These are phyloP conservation scores for Lactarius quietus DNA, from an alignment of 768 basidiomycete genomes.

Conservation along the genomic window DNA sequence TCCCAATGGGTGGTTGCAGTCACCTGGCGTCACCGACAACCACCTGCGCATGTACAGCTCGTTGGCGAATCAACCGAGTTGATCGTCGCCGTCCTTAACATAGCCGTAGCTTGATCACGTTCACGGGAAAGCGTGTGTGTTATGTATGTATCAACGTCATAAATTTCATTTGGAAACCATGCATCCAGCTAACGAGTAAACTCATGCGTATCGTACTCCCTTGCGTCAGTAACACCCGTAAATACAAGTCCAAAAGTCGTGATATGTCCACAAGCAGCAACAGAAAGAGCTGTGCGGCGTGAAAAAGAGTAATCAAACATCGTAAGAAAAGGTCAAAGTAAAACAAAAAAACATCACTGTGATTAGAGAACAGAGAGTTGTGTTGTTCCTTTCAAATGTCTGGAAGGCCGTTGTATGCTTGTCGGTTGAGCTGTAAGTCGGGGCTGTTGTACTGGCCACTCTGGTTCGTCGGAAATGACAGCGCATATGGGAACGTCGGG, in stretches of 20 bases:
- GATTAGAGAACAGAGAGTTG: too few species aligned
- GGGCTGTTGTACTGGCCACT: constrained; percentile 1
- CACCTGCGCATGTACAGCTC: neutral
- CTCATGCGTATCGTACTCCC: neutral
- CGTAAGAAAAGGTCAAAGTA: neutral
- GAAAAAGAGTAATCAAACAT: neutral
- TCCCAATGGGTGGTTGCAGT: constrained; percentile 23
- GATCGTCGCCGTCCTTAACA: neutral
- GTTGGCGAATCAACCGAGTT: neutral
- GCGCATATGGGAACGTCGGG: constrained; percentile 8
- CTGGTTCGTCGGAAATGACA: constrained; percentile 12
- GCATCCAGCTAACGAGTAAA: neutral
- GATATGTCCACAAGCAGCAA: neutral
- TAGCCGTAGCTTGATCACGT: neutral
- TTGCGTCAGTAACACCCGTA: neutral
- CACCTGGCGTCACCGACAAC: constrained; percentile 27
- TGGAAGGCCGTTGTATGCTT: constrained; percentile 18
- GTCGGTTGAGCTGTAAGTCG: constrained; percentile 10
- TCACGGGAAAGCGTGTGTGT: neutral
- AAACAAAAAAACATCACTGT: neutral
- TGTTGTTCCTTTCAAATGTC: constrained; percentile 8
- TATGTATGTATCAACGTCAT: neutral
- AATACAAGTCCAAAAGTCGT: neutral
- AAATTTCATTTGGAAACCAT: neutral
- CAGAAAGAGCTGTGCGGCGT: neutral